phyloP scores from a whole-genome alignment of 225 moss, liverwort and hornwort species.

The Rhytidiadelphus loreus region DNA sequence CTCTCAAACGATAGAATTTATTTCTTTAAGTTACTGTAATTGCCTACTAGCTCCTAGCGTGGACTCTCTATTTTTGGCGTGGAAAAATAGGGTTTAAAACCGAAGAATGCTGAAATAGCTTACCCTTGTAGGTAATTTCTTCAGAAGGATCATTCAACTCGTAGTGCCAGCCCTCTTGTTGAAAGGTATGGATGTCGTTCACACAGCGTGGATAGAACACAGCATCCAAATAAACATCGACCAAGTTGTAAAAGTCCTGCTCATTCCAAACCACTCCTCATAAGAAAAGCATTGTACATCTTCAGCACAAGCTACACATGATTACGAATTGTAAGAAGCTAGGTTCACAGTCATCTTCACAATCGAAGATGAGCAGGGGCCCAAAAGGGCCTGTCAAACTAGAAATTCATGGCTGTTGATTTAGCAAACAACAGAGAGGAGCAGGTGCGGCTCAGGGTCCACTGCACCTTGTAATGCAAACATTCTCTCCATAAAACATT shows the following conservation, averaged over 20 bases:
- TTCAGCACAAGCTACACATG: not conserved
- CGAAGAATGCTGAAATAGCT: not conserved
- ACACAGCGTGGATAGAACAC: slow-evolving; percentile 91
- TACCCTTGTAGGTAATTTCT: slow-evolving; percentile 92
- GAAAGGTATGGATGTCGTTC: slow-evolving; percentile 79
- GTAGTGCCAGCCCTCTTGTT: slow-evolving; percentile 99
- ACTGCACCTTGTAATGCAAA: not conserved
- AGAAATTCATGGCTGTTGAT: not conserved
- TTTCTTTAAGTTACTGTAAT: not conserved
- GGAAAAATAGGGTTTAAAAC: too few relatives aligned
- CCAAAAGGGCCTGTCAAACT: not conserved
- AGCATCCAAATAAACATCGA: slow-evolving; percentile 97
- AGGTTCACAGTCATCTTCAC: not conserved
- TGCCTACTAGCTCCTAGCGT: not conserved
- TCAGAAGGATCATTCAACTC: slow-evolving; percentile 91
- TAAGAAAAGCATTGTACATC: not conserved
- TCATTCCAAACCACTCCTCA: not conserved
- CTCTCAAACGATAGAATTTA: not conserved
- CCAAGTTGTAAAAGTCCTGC: slow-evolving; percentile 96
- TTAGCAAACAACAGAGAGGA: not conserved
- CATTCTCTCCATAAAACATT: not conserved
- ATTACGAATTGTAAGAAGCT: not conserved
- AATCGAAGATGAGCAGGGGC: not conserved
- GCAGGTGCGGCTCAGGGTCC: not conserved
- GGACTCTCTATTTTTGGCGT: not conserved